Evolutionary conservation across 2,329 filamentous ascomycete genomes (phyloP), one percentile per base, ranked within the genome.

Genomic region (Acephala macrosclerotiorum): DNA sequence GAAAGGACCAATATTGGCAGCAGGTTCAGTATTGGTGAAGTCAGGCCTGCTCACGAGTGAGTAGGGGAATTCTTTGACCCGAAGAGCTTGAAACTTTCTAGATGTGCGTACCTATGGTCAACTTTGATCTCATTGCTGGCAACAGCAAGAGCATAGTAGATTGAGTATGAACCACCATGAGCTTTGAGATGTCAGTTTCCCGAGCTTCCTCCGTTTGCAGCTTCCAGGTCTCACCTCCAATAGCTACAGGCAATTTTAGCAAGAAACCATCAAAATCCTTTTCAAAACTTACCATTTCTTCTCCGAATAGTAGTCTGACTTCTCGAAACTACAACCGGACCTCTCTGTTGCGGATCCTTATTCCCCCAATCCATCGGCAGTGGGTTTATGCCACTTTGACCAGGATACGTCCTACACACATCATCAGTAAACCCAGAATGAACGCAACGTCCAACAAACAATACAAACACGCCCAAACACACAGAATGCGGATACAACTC

Each of bases 351-450:
- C 45, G 92, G 88, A 77, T 97, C 92, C 62, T 86, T 80, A 63
- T 93, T 88, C 59, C 95, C 95, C 95, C 95, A 98, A 72, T 91
- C 85, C 84, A 98, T 88, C 25, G 89, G 87, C 60, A 97, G 82
- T n/a, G 95, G 94, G 70, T 97, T 92, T 79, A 98, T 95, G 68
- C 95, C 95, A 71, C 92, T 93, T 80, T 97, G 95, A 73, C 93
- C 94, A 33, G 95, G 95, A 79, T 98, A 97, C 6, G 94, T 97
- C 59, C 86, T 88, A 66, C 53, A 67, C n/a, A 64, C 45, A 4
- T 14, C 47, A 67, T 70, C 51, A 69, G 59, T 53, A 65, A 60
- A 61, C 26, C 18, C 22, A 22, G 6, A 49, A 53, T 9, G 8
- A 20, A 45, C 22, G 26, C n/a, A 33, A 3, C 12, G 14, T 42